A percentile compares a stretch with the other conserved stretches of the same genome.
These are phyloP conservation scores for Mycena floridula DNA, from an alignment of 768 basidiomycete genomes.

Conservation along the genomic window DNA sequence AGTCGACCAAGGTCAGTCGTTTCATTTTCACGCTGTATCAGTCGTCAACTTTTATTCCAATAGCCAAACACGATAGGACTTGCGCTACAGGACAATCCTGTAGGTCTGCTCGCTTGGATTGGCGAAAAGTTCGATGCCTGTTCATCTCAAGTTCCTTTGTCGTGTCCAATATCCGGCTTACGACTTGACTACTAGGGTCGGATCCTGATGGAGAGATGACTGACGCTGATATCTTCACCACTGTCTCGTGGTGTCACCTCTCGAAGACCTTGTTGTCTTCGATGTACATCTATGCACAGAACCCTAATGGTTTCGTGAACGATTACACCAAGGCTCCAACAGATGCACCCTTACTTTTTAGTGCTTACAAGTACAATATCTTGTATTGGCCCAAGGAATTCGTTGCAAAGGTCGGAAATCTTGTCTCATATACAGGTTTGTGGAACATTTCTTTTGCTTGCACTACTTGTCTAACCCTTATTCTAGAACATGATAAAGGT, in stretches of 20 bases:
- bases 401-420: slow-evolving; percentile 3
- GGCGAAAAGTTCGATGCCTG: slow-evolving; percentile 13
- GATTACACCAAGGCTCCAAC: background rate
- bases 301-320: background rate
- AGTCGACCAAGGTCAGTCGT: background rate
- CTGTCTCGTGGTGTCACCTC: slow-evolving; percentile 19
- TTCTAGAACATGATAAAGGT: too few species aligned
- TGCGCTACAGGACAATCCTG: slow-evolving; percentile 17
- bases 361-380: slow-evolving; percentile 5
- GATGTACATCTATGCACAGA: slow-evolving; percentile 13
- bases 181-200: slow-evolving; percentile 3
- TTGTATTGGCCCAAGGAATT: background rate
- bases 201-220: slow-evolving; percentile 8
- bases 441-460: slow-evolving; percentile 5
- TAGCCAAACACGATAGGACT: slow-evolving; percentile 19
- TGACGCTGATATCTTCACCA: slow-evolving; percentile 10
- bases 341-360: slow-evolving; percentile 5
- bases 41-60: background rate
- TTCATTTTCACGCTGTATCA: background rate
- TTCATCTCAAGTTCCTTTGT: slow-evolving; percentile 1
- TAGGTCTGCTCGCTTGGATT: slow-evolving; percentile 19
- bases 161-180: background rate
- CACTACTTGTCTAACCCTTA: too few species aligned
- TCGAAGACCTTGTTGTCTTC: slow-evolving; percentile 15
- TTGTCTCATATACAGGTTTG: background rate